phyloP scores from a whole-genome alignment of 495 filamentous ascomycete genomes.

The Aspergillus homomorphus region DNA sequence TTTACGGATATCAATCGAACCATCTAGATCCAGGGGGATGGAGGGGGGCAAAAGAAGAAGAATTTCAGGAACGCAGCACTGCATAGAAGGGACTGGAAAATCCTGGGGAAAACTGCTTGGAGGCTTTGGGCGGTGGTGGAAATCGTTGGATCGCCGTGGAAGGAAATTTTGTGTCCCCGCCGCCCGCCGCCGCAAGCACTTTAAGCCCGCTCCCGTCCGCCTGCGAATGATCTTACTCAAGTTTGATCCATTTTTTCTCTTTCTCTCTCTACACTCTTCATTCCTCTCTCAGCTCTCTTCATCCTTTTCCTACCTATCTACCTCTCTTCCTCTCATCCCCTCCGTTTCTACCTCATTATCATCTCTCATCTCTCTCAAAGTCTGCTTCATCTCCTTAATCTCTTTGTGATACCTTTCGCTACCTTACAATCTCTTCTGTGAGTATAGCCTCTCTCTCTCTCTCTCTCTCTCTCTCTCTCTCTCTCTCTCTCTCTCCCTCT shows the following conservation, averaged over 20 bases:
- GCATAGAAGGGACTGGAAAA: slow-evolving; percentile 32
- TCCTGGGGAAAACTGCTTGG: slow-evolving; percentile 12
- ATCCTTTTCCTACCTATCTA: slow-evolving; percentile 1
- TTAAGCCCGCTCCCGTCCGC: slow-evolving; percentile 24
- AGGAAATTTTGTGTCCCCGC: slow-evolving; percentile 36
- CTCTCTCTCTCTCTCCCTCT: slow-evolving; percentile 1
- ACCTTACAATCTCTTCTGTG: slow-evolving; percentile 9
- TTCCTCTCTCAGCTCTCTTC: slow-evolving; percentile 6
- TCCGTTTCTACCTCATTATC: slow-evolving; percentile 3
- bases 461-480: slow-evolving; percentile 7
- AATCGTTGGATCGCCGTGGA: slow-evolving; percentile 49
- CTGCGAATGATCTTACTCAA: too few relatives aligned
- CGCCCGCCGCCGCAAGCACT: slow-evolving; percentile 29
- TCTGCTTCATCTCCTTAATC: slow-evolving; percentile 6
- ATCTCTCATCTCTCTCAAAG: slow-evolving; percentile 11
- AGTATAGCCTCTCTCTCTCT: slow-evolving; percentile 3
- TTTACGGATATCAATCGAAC: neutral
- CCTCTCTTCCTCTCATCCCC: slow-evolving; percentile 10
- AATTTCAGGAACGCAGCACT: slow-evolving; percentile 22
- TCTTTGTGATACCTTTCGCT: slow-evolving; percentile 6
- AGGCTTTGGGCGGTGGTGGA: slow-evolving; percentile 35
- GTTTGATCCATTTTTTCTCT: slow-evolving; percentile 25
- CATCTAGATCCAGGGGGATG: neutral
- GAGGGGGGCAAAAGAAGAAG: slow-evolving; percentile 16
- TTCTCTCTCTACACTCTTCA: slow-evolving; percentile 23